phyloP scores from a whole-genome alignment of 2,329 filamentous ascomycete genomes.

The Diaporthe ilicicola region DNA sequence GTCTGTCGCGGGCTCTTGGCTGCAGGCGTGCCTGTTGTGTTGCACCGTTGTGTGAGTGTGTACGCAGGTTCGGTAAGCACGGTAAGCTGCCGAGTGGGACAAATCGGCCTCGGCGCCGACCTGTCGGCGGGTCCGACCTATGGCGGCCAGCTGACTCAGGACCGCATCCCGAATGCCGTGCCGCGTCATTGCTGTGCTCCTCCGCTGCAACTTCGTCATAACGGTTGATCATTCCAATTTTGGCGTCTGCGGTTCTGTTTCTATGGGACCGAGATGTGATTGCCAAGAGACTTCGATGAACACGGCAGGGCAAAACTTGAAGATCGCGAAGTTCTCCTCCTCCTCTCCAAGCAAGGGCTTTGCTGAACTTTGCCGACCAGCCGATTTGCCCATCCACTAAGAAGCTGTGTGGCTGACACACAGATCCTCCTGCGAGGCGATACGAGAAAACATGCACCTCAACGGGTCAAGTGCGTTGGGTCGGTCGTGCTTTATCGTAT shows the following conservation, averaged over 20 bases:
- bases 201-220: conserved; percentile 1
- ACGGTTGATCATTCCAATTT: conserved; percentile 8
- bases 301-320: not conserved
- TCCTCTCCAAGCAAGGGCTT: not conserved
- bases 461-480: not conserved
- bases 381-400: not conserved
- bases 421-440: conserved; percentile 1
- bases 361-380: not conserved
- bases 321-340: not conserved
- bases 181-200: conserved; percentile 2
- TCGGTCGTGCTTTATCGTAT: conserved; percentile 22
- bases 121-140: conserved; percentile 1
- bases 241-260: not conserved
- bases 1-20: no score
- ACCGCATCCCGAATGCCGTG: not conserved
- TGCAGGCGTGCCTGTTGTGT: not conserved
- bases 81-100: not conserved
- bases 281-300: not conserved
- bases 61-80: no score
- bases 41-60: not conserved
- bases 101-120: conserved; percentile 13
- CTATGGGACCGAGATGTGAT: not conserved
- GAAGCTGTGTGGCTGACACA: conserved; percentile 8
- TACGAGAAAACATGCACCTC: not conserved
- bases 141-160: not conserved